Evolutionary conservation across 257 asterid genomes (phyloP).

Genomic region (Eustoma russellianum): DNA sequence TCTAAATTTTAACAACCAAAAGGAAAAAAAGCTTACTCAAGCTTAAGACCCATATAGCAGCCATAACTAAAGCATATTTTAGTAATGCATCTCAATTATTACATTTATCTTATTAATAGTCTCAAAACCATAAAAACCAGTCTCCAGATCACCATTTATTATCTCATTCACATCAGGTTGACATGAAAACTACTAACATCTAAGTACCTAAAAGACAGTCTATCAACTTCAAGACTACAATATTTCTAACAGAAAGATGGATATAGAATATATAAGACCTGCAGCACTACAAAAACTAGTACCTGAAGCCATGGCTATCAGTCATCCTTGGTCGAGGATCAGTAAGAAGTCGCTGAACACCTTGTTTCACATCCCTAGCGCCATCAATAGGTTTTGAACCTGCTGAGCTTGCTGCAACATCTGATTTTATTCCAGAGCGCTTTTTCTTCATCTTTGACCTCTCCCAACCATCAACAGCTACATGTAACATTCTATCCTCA

Average conservation of each 20-base stretch:
- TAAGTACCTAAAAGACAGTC: background rate
- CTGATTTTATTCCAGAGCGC: conserved; percentile 83
- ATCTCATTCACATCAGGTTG: background rate
- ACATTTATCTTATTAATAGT: background rate
- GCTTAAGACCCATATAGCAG: background rate
- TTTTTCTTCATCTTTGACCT: conserved; percentile 83
- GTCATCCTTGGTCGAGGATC: conserved; percentile 62
- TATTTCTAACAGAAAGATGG: background rate
- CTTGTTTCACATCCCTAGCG: conserved; percentile 62
- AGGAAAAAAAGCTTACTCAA: background rate
- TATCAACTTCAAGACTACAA: background rate
- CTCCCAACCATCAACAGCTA: conserved; percentile 85
- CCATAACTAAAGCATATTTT: conserved; percentile 1
- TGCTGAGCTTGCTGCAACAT: conserved; percentile 36
- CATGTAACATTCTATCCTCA: conserved; percentile 51
- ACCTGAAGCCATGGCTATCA: conserved; percentile 75
- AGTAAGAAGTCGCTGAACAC: conserved; percentile 49
- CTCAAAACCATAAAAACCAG: background rate
- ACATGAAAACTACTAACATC: background rate
- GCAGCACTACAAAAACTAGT: conserved; percentile 7
- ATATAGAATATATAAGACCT: background rate
- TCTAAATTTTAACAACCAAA: background rate
- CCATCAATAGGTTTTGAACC: conserved; percentile 52
- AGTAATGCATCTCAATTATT: background rate
- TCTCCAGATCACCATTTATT: background rate